Base-by-base conservation (phyloP, 2,329 filamentous ascomycete species). In the Arthrinium puccinioides region DNA sequence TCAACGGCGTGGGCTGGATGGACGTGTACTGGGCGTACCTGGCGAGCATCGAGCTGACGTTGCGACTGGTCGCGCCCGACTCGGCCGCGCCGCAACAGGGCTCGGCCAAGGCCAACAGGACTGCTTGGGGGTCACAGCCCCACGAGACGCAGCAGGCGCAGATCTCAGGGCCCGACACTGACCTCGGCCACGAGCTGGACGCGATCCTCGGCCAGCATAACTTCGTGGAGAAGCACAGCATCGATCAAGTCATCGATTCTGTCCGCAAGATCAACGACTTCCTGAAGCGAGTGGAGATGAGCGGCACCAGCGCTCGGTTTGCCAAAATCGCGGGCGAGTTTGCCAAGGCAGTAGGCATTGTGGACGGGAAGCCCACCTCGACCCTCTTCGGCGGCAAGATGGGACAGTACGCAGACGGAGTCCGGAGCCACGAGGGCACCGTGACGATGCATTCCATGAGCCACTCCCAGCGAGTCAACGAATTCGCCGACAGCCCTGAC, bases 221-320 rank as follows among this genome's bases (percentile, higher is more conserved):
- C 7, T 39, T 51, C 9, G 38, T 49, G 16, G 37, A 46, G 18
- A 21, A 33, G 4, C 32, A 49, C 21, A 47, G 40, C 14, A 11
- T 35, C 6, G 44, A 43, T 3, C 38, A 51, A 32, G 45, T 52
- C 36, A 43, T 26, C 16, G 38, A 41, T 5, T 28, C 25, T 7
- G 47, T 51, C 7, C 33, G 38, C 11, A 39, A 44, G 16, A 37
- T 52, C 9, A 46, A 45, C 32, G 37, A 47, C 9, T 39, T 50
- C 21, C 46, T 51, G 38, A 40, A 46, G 20, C 46, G 37, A 6
- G 45, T 49, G 9, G 47, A 51, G 16, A 43, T 52, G 18, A 51
- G 47, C 27, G 50, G 50, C 7, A 50, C 48, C 26, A 50, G 47
- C 25, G 50, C 50, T 15, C 47, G 45, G 21, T 51, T 48, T 26